Percentiles rank a stretch among this genome's conserved stretches.
Conservation (phyloP, 257 asterid species). For the Cordia subcordata region DNA sequence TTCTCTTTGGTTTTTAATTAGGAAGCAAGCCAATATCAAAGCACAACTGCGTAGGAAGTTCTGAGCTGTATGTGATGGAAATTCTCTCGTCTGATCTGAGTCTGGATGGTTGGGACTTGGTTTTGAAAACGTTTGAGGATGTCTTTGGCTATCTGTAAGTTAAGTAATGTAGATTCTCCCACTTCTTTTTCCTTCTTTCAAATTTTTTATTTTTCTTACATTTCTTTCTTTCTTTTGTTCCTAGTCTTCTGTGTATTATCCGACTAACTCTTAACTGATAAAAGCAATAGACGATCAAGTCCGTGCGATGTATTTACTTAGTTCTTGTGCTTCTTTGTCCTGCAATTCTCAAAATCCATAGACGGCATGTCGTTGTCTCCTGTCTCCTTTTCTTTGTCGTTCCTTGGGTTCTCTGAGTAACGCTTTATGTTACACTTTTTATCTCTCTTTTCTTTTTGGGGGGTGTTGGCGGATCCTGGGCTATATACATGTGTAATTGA, state of each 20-base stretch:
- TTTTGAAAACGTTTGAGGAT: conserved; percentile 27
- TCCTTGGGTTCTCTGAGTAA: too few species aligned
- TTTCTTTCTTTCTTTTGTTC: too few species aligned
- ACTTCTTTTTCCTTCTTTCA: background rate
- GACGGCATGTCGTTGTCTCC: too few species aligned
- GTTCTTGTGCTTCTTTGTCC: background rate
- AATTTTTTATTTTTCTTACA: background rate
- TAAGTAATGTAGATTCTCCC: conserved; percentile 27
- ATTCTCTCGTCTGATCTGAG: conserved; percentile 18
- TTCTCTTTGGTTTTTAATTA: conserved; percentile 2
- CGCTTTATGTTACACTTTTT: too few species aligned
- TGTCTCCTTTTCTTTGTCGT: too few species aligned
- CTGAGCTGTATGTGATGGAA: conserved; percentile 20
- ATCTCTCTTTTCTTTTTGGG: too few species aligned
- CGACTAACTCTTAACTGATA: conserved; percentile 12
- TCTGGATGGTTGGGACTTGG: conserved; percentile 28
- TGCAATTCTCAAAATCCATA: too few species aligned
- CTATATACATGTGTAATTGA: too few species aligned
- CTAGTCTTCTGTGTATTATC: conserved; percentile 14
- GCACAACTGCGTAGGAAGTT: conserved; percentile 23
- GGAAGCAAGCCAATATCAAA: conserved; percentile 31
- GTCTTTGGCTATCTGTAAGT: conserved; percentile 48
- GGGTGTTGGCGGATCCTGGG: too few species aligned
- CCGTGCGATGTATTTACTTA: background rate
- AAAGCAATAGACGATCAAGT: conserved; percentile 18